Evolutionary conservation across 257 asterid species (phyloP), one percentile per base, ranked within the genome.

Genomic region (Solanum rostratum): DNA sequence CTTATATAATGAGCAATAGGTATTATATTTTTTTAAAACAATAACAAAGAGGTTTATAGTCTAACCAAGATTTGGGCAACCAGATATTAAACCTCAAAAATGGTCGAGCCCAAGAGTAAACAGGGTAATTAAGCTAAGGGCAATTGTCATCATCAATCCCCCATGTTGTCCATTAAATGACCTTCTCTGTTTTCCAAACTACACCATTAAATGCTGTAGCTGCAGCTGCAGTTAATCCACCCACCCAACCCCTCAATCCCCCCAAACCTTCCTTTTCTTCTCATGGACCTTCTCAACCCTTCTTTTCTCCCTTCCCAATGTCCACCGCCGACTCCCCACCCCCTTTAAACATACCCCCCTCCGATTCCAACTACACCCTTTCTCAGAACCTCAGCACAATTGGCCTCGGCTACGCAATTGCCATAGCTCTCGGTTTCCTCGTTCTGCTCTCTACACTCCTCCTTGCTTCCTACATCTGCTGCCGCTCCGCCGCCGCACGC

Each of bases 331-430:
- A 53, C 84, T 89, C 93, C 46, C 90, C 92, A 30, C 91, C 85
- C 4, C 84, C 86, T 8, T 13, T 82, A 3, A 84, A 79, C 20
- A 62, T 81, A 27, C 50, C 85, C 2, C 88, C 85, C 0, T 91
- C 86, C 18, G 54, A 30, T 41, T 41, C 85, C 22, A 30, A 83
- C 46, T 84, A 86, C 41, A 82, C 88, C 10, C 41, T 78, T 68
- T 71, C 92, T 27, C 80, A 85, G 10, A 84, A 82, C 66, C 59
- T 90, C 89, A 43, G 85, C 79, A 84, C 93, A 13, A 85, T 92
- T 85, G 94, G 97, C 59, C 86, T 92, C 83, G 97, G 97, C 15
- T 93, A 93, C 90, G 93, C 96, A 85, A 92, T 93, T 63, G 92
- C 96, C 79, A 84, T 92, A 82, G 92, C 97, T 81, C 92, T 93